A percentile compares a stretch with the other conserved stretches of the same genome.
Conservation (phyloP, 257 asterid genomes). For the Petunia secreta region DNA sequence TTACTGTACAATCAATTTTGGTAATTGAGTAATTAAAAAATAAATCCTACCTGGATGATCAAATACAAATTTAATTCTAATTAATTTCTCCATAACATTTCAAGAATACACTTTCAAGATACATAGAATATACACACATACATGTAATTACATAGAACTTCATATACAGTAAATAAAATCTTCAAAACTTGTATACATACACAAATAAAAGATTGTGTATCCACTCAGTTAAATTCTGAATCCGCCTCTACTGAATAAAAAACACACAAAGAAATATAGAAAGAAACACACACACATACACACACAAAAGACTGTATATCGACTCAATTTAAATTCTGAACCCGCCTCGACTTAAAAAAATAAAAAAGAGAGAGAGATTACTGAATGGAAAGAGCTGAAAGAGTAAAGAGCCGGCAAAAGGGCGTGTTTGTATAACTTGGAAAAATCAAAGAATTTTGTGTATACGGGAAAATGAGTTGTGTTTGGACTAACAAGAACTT, state of each 20-base stretch:
- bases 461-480: background rate
- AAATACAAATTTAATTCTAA: background rate
- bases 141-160: background rate
- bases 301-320: background rate
- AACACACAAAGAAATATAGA: too few species aligned
- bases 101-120: background rate
- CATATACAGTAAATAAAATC: background rate
- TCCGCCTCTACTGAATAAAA: background rate
- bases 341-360: background rate
- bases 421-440: slow-evolving; percentile 11
- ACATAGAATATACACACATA: background rate
- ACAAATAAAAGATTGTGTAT: background rate
- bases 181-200: background rate
- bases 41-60: background rate
- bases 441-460: slow-evolving; percentile 1
- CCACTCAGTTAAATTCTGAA: background rate
- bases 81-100: slow-evolving; percentile 2
- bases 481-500: slow-evolving; percentile 1
- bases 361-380: background rate
- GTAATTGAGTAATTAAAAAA: background rate
- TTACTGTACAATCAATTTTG: slow-evolving; percentile 10
- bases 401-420: slow-evolving; percentile 32
- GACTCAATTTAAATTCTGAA: background rate
- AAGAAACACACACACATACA: background rate
- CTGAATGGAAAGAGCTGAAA: slow-evolving; percentile 34